phyloP scores from a whole-genome alignment of 1,284 basidiomycete genomes.

The Volvariella volvacea region DNA sequence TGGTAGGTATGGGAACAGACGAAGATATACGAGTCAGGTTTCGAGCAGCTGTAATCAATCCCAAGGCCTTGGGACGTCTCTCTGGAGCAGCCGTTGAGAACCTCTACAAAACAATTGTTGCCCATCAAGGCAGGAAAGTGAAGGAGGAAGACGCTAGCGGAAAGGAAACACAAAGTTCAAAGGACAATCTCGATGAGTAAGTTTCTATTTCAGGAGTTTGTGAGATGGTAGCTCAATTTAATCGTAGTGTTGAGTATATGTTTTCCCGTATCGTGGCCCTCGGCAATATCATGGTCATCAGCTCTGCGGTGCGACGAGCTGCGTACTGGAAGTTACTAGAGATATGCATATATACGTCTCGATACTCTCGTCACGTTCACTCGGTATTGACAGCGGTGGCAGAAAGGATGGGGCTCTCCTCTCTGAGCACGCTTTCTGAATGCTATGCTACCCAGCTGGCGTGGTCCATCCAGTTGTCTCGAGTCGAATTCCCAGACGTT shows the following conservation, averaged over 20 bases:
- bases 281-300: conserved; percentile 81
- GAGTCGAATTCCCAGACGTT: conserved; percentile 11
- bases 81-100: no score
- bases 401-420: conserved; percentile 60
- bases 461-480: conserved; percentile 39
- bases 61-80: conserved; percentile 15
- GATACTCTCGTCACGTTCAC: conserved; percentile 58
- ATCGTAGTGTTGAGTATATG: conserved; percentile 65
- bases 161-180: conserved; percentile 28
- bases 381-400: conserved; percentile 60
- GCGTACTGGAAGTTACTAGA: conserved; percentile 88
- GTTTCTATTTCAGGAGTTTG: conserved; percentile 16
- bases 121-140: no score
- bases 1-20: conserved; percentile 56
- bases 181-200: conserved; percentile 39
- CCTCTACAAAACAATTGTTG: no score
- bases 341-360: conserved; percentile 40
- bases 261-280: conserved; percentile 74
- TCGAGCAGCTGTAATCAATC: conserved; percentile 52
- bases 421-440: conserved; percentile 66
- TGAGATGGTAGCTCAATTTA: conserved; percentile 8
- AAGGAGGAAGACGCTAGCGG: conserved; percentile 6
- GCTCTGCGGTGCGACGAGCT: conserved; percentile 75
- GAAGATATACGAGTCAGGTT: conserved; percentile 84
- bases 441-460: conserved; percentile 78